phyloP scores from a whole-genome alignment of 495 filamentous ascomycete species.

The Hyphodiscus hymeniophilus region DNA sequence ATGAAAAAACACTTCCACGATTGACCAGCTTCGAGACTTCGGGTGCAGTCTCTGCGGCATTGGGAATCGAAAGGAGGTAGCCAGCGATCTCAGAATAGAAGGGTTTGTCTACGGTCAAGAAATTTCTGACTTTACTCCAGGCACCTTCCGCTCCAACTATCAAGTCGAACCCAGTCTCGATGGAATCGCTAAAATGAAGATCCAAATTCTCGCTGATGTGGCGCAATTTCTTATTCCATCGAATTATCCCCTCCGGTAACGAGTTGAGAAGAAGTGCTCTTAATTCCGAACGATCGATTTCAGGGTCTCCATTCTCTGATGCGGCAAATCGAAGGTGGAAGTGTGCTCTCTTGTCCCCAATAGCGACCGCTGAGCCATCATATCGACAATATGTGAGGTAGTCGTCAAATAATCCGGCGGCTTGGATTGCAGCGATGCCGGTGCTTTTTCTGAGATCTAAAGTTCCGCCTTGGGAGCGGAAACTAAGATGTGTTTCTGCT shows the following conservation, averaged over 20 bases:
- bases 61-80: conserved; percentile 28
- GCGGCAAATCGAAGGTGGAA: conserved; percentile 20
- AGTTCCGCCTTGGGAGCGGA: conserved; percentile 39
- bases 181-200: not conserved
- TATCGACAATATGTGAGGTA: conserved; percentile 40
- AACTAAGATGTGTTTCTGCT: conserved; percentile 17
- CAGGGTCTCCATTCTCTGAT: conserved; percentile 28
- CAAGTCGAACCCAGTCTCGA: conserved; percentile 29
- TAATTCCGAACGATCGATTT: conserved; percentile 36
- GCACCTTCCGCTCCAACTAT: conserved; percentile 41
- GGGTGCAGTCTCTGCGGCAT: conserved; percentile 30
- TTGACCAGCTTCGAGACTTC: conserved; percentile 34
- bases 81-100: conserved; percentile 30
- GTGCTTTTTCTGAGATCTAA: conserved; percentile 44
- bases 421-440: conserved; percentile 42
- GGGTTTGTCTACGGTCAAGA: conserved; percentile 23
- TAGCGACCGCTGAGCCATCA: conserved; percentile 38
- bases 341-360: conserved; percentile 29
- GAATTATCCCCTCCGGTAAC: conserved; percentile 34
- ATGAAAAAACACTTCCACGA: conserved; percentile 37
- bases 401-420: conserved; percentile 39
- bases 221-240: conserved; percentile 37
- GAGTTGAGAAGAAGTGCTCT: conserved; percentile 30
- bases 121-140: conserved; percentile 32
- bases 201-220: conserved; percentile 21